Percentiles rank a stretch among this genome's conserved stretches.
Conservation (phyloP, 208 protist genomes). For the Trypanosoma conorhini region DNA sequence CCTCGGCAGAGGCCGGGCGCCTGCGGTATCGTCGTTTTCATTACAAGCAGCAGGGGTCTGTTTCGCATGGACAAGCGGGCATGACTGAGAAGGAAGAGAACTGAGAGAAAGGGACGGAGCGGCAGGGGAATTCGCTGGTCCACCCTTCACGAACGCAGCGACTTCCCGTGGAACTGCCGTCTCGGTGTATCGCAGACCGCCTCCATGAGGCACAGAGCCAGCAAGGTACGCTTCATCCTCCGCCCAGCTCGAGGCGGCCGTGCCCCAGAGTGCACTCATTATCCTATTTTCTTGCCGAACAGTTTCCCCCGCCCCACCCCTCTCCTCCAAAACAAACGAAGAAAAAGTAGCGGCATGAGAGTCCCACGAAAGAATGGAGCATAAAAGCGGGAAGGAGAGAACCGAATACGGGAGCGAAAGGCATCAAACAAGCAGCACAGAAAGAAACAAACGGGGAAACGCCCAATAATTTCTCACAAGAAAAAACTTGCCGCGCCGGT, state of each 20-base stretch:
- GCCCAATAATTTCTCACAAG: not conserved
- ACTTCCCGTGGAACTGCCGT: not conserved
- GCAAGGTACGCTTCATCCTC: conserved; percentile 14
- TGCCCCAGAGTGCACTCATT: conserved; percentile 1
- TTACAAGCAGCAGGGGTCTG: not conserved
- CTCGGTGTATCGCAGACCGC: not conserved
- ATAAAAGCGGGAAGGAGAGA: not conserved
- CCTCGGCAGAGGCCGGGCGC: not conserved
- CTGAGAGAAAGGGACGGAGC: not conserved
- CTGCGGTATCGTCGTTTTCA: not conserved
- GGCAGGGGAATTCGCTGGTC: not conserved
- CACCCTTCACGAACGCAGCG: not conserved
- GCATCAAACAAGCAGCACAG: not conserved
- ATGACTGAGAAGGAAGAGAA: not conserved
- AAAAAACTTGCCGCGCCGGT: not conserved
- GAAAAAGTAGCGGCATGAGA: not conserved
- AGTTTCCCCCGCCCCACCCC: not conserved
- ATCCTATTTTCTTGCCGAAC: not conserved
- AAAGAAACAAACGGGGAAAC: not conserved
- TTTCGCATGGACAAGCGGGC: not conserved
- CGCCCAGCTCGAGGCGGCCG: not conserved
- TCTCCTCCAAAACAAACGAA: not conserved
- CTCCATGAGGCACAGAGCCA: not conserved
- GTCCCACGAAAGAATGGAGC: not conserved
- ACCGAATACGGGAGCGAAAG: not conserved